Base-by-base conservation (phyloP, 2,329 filamentous ascomycete species). In the Neopestalotiopsis clavispora region DNA sequence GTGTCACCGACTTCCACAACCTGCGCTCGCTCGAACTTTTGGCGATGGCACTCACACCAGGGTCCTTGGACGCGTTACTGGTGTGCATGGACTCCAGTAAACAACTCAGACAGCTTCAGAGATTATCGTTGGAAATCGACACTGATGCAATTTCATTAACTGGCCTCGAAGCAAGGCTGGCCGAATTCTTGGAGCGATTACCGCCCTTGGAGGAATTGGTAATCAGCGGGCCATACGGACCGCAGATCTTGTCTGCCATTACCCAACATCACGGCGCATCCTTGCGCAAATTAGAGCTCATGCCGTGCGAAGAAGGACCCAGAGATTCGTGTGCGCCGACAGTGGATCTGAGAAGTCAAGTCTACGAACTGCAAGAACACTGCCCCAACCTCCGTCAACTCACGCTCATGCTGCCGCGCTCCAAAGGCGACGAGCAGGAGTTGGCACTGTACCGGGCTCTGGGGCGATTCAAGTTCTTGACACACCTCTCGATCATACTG, bases 361-460 rank as follows among this genome's bases (percentile, higher is more conserved):
- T 38, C 60, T 7, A 63, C 14, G 30, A 14, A 9, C 32, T 45
- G 14, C 60, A 20, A 32, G 30, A 40, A 63, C 10, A 45, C 12
- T 63, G 60, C 30, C 32, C 12, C 14, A 38, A 38, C n/a, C 38
- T 63, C 20, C 32, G 20, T 13, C 14, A 63, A 13, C 32, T 63
- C 12, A 9, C 4, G 23, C 60, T 63, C 30, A 23, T n/a, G 17
- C 7, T 63, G 12, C 32, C 38, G 10, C 60, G 60, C 9, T 34
- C 60, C 28, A 45, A 63, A 32, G 60, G 60, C n/a, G 60, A 63
- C 60, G 2, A 63, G 13, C 28, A 14, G 6, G 60, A 63, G 17
- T 30, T 45, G 3, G 60, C 14, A 4, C 17, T 63, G 5, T 63
- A 63, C 20, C 30, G 12, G 14, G 23, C 4, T 34, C 23, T 63